Evolutionary conservation across 805 yeast species (phyloP).

Genomic region (Pichia nanzhaoensis): DNA sequence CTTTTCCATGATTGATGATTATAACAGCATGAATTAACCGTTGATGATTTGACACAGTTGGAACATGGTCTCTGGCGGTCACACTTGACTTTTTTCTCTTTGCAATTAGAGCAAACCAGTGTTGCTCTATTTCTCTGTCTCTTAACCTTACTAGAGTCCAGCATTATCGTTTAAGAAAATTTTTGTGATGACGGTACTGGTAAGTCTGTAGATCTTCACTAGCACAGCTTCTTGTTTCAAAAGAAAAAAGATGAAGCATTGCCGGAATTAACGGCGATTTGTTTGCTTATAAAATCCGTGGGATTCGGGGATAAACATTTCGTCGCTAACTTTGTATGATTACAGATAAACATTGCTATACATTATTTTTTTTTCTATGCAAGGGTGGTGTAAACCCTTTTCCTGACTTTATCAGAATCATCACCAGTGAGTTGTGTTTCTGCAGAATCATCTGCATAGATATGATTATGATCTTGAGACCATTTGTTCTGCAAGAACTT

Average conservation of each 20-base stretch:
- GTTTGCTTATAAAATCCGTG: too few relatives aligned
- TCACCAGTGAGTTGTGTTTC: conserved; percentile 36
- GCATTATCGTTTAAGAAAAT: neutral
- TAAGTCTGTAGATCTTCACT: too few relatives aligned
- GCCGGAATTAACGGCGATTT: too few relatives aligned
- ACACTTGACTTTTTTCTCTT: conserved; percentile 14
- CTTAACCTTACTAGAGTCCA: neutral
- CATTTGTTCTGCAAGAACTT: conserved; percentile 69
- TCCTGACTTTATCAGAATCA: conserved; percentile 38
- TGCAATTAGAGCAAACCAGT: conserved; percentile 13
- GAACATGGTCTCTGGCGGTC: conserved; percentile 15
- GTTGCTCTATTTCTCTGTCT: conserved; percentile 11
- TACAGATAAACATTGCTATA: too few relatives aligned
- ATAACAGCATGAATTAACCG: conserved; percentile 6
- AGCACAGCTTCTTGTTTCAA: too few relatives aligned
- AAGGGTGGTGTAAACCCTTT: conserved; percentile 55
- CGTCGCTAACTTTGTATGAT: too few relatives aligned
- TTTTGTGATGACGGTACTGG: too few relatives aligned
- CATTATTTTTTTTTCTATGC: conserved; percentile 15
- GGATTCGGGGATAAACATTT: too few relatives aligned
- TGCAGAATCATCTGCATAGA: conserved; percentile 54
- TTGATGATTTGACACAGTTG: conserved; percentile 10
- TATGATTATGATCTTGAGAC: conserved; percentile 66
- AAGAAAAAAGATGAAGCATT: too few relatives aligned
- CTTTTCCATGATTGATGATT: neutral